Evolutionary conservation across 75 land plant species (phyloP).

Genomic region (Larix kaempferi): DNA sequence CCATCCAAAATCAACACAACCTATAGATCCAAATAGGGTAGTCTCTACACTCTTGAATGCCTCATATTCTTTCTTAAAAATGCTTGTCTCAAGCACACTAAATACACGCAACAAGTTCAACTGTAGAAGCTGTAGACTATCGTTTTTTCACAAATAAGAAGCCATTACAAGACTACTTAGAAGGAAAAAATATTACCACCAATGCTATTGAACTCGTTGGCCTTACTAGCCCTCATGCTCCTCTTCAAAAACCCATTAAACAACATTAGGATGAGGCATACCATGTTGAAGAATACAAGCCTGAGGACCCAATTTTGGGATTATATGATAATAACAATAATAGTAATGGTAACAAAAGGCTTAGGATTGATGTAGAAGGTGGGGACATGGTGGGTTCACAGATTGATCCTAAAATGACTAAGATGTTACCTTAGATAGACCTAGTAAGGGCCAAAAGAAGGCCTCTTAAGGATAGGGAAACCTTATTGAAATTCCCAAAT

Average conservation of each 20-base stretch:
- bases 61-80: slow-evolving; percentile 48
- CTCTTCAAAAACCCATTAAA: no score
- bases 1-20: slow-evolving; percentile 64
- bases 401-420: not conserved
- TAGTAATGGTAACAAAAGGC: slow-evolving; percentile 1
- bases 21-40: slow-evolving; percentile 59
- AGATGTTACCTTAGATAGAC: slow-evolving; percentile 13
- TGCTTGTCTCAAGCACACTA: slow-evolving; percentile 37
- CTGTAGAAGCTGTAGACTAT: slow-evolving; percentile 33
- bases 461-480: slow-evolving; percentile 40
- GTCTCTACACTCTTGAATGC: slow-evolving; percentile 45
- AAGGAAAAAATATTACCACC: slow-evolving; percentile 32
- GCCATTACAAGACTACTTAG: slow-evolving; percentile 34
- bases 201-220: slow-evolving; percentile 50
- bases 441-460: slow-evolving; percentile 32
- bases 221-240: slow-evolving; percentile 10
- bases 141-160: slow-evolving; percentile 39
- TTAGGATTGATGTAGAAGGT: slow-evolving; percentile 3
- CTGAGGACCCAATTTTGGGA: slow-evolving; percentile 14
- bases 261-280: not conserved
- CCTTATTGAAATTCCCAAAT: slow-evolving; percentile 43
- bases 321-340: slow-evolving; percentile 1
- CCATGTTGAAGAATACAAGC: slow-evolving; percentile 18
- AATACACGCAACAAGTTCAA: slow-evolving; percentile 50
- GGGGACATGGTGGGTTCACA: not conserved